phyloP scores from a whole-genome alignment of 768 basidiomycete genomes.

The Tricholoma sp. region DNA sequence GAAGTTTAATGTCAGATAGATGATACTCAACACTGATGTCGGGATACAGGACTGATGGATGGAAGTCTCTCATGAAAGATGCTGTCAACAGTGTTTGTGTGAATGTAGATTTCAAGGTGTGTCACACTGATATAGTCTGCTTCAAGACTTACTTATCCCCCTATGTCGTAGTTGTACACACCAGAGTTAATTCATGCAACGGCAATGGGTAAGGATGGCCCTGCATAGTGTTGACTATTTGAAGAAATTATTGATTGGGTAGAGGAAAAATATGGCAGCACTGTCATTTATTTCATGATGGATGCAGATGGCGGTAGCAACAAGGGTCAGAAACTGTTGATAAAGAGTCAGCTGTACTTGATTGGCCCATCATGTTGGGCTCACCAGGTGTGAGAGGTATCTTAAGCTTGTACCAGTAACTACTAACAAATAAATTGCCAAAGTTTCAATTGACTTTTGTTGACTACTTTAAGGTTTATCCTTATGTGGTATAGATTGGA shows the following conservation, averaged over 20 bases:
- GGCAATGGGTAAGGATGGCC: background rate
- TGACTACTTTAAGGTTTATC: background rate
- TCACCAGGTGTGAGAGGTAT: background rate
- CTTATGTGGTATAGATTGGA: background rate
- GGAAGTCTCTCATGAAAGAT: background rate
- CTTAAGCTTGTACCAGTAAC: background rate
- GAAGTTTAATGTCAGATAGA: background rate
- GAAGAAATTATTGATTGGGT: background rate
- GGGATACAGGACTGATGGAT: background rate
- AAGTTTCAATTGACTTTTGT: background rate
- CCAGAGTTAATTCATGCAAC: background rate
- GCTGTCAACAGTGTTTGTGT: background rate
- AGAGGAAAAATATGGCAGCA: background rate
- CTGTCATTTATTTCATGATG: background rate
- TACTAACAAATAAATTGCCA: background rate
- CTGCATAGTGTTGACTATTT: background rate
- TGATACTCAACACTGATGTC: background rate
- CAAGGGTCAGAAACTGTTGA: background rate
- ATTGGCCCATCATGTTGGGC: background rate
- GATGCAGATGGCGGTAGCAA: slow-evolving; percentile 1
- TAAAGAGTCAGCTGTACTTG: background rate
- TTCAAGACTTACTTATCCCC: background rate
- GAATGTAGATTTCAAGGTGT: background rate
- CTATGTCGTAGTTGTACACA: background rate
- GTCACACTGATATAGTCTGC: background rate